phyloP scores from a whole-genome alignment of 2,329 filamentous ascomycete species.

The Ilyonectria robusta region DNA sequence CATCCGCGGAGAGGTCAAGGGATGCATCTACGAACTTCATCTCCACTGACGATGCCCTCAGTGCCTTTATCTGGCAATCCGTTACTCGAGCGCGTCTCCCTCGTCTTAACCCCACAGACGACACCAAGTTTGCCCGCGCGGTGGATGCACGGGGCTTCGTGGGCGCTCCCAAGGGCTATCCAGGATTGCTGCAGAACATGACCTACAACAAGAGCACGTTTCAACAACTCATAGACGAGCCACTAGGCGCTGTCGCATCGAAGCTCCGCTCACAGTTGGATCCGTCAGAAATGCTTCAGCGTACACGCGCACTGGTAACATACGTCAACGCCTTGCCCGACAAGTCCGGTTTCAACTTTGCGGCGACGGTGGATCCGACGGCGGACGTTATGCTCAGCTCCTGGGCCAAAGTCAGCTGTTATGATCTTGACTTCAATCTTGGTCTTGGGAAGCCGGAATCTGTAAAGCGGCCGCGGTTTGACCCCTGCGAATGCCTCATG shows the following conservation, averaged over 20 bases:
- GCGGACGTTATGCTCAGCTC: constrained; percentile 67
- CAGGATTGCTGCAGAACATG: constrained; percentile 64
- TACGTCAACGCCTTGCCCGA: constrained; percentile 52
- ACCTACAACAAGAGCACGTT: constrained; percentile 55
- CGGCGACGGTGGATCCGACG: constrained; percentile 53
- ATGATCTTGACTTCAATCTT: constrained; percentile 62
- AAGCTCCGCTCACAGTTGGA: constrained; percentile 57
- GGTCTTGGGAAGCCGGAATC: constrained; percentile 61
- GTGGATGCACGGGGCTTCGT: constrained; percentile 63
- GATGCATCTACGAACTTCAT: constrained; percentile 51
- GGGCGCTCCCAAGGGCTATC: constrained; percentile 59
- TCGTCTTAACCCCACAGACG: constrained; percentile 45
- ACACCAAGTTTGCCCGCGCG: constrained; percentile 60
- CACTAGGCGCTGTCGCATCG: constrained; percentile 55
- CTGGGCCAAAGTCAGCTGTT: constrained; percentile 64
- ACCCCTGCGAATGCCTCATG: constrained; percentile 60
- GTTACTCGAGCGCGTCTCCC: constrained; percentile 57
- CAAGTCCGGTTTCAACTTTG: constrained; percentile 53
- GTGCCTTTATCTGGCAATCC: constrained; percentile 65
- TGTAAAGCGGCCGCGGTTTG: constrained; percentile 64
- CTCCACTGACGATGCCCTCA: constrained; percentile 69
- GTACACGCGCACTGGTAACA: constrained; percentile 59
- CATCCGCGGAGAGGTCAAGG: constrained; percentile 46
- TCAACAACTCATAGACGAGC: constrained; percentile 46
- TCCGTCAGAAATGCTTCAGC: constrained; percentile 51